Evolutionary conservation across 257 asterid genomes (phyloP), one percentile per base, ranked within the genome.

Genomic region (Jasminum sambac): DNA sequence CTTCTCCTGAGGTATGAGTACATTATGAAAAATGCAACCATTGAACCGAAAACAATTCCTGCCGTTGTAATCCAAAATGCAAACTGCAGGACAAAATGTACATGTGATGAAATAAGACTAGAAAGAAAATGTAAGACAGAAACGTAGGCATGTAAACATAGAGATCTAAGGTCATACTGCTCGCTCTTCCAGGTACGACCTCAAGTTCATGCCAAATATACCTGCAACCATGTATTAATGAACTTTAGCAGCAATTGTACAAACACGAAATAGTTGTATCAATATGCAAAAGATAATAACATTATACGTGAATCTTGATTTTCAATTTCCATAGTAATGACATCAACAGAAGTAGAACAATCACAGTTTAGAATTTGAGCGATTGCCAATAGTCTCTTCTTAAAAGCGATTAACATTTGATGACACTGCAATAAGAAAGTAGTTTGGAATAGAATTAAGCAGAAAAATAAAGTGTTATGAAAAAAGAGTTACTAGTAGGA

Each of bases 51-150:
- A 11, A 88, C 72, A 46, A 94, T 94, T 62, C 96, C 99, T 24
- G 84, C 90, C n/a, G 99, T 94, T 48, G 98, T 91, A 62, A 88
- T 70, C 99, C 99, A 94, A 75, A 94, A 94, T 24, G 99, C 99
- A 64, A 72, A 91, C 98, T 94, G 95, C 95, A 69, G 63, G 57
- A 57, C 30, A 38, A 64, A 41, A 67, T 63, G 74, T 67, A 38
- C 4, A 30, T 4, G 4, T 30, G 36, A 30, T 30, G 36, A 30
- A 30, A 30, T 30, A 52, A 44, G 50, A 19, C 50, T 67, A 72
- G 75, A 42, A 55, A 41, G 78, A 46, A 60, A 26, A 64, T 30
- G 44, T 0, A 50, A 42, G 64, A 38, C 36, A 26, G 36, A 26
- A 50, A 73, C 50, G 6, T 12, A 6, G 55, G n/a, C 12, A 55